A percentile compares a stretch with the other conserved stretches of the same genome.
Evolutionary conservation across 2,329 filamentous ascomycete species (phyloP).

Genomic region (Ceratocystis alfenasii): DNA sequence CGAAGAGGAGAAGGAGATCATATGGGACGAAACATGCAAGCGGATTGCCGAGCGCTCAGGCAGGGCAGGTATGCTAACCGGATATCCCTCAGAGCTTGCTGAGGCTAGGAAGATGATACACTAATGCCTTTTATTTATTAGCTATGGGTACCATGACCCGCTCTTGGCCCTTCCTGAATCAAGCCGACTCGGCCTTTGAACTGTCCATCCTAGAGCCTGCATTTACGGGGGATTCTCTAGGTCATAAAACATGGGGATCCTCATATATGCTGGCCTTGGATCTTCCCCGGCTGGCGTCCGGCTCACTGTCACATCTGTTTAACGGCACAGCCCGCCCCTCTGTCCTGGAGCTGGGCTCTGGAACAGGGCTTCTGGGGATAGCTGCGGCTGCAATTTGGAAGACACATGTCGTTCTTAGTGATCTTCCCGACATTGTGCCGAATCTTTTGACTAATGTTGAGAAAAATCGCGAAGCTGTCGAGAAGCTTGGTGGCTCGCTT

Average conservation of each 20-base stretch:
- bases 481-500: conserved; percentile 43
- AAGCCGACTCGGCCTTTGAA: conserved; percentile 36
- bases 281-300: conserved; percentile 41
- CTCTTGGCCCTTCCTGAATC: conserved; percentile 38
- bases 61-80: conserved; percentile 42
- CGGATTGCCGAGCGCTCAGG: conserved; percentile 80
- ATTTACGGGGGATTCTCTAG: conserved; percentile 67
- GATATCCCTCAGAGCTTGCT: no score
- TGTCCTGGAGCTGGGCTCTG: conserved; percentile 72
- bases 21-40: conserved; percentile 70
- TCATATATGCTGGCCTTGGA: conserved; percentile 73
- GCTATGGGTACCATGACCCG: conserved; percentile 47
- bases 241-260: conserved; percentile 91
- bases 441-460: conserved; percentile 67
- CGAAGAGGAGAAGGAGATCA: conserved; percentile 51
- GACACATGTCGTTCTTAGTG: conserved; percentile 60
- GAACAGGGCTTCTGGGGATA: conserved; percentile 82
- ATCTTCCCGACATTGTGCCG: conserved; percentile 68
- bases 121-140: conserved; percentile 22
- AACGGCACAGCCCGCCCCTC: conserved; percentile 29
- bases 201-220: conserved; percentile 75
- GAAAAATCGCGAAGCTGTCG: conserved; percentile 48
- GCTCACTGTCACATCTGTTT: conserved; percentile 37
- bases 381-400: conserved; percentile 64
- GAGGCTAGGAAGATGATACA: no score